Base-by-base conservation (phyloP, 768 basidiomycete species). In the Pleurotus sapidus region DNA sequence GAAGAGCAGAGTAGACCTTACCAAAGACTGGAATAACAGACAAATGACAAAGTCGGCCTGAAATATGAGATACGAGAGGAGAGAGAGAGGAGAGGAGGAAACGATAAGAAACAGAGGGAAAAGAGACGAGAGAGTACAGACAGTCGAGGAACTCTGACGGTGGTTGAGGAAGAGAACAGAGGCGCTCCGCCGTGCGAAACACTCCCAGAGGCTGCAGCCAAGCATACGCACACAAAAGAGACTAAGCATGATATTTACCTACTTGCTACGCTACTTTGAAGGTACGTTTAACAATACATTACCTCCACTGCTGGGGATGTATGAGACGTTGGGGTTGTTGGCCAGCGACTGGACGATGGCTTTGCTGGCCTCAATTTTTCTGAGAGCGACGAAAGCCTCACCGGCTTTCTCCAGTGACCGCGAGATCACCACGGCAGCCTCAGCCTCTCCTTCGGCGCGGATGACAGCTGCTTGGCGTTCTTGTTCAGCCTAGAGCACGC, bases 381-480 rank as follows among this genome's bases (percentile, higher is more conserved):
- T 82, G 70, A 99, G 84, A 58, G 92, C 87, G 51, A 99, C 86
- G 73, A 99, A 96, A 30, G 93, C 95, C 65, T 97, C 95, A 7
- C 96, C 96, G 1, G 97, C 96, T 77, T 88, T 91, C 67, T 92
- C 90, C 68, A 99, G 75, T 20, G 97, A 91, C 58, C 77, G 81
- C 15, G 93, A 95, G 67, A 99, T 96, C 54, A 94, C 96, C 59
- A 86, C 75, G 1, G 97, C 97, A 4, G 97, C 97, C 74, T 98
- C 95, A 1, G 96, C 97, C 77, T 99, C 96, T 54, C 97, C 97
- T 71, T 99, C 96, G 1, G 97, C 97, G 46, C 97, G 86, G 57
- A 99, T 98, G 58, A 99, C 95, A 1, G 95, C 91, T 0, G 97
- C 97, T 78, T 98, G 95, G 59, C 95, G 87, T 71, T 99, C 97